Percentiles rank a stretch among this genome's conserved stretches.
phyloP scores from a whole-genome alignment of 2,329 filamentous ascomycete genomes.

The Ambrosiella xylebori region DNA sequence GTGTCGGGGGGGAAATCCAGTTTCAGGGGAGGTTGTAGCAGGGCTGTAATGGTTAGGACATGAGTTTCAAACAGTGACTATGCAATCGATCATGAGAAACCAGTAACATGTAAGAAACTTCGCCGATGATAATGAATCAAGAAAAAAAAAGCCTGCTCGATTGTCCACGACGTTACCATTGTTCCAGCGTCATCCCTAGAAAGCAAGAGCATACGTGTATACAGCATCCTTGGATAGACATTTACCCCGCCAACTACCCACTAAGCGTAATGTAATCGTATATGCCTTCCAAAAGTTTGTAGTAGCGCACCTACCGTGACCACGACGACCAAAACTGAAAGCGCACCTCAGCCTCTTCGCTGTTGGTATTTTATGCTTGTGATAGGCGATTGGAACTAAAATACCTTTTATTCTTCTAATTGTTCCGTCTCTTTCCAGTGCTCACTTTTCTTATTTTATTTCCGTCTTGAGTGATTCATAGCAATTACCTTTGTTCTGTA shows the following conservation, averaged over 20 bases:
- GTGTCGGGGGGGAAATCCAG: no score
- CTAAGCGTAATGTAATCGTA: neutral
- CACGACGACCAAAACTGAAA: neutral
- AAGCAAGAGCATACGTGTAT: neutral
- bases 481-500: neutral
- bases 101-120: no score
- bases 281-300: neutral
- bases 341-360: neutral
- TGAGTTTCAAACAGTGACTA: no score
- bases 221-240: neutral
- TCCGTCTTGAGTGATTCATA: neutral
- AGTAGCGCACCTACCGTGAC: neutral
- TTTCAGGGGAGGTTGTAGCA: no score
- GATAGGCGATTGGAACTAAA: neutral
- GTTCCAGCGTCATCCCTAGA: neutral
- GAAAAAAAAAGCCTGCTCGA: no score
- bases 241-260: neutral
- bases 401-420: neutral
- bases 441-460: neutral
- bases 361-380: neutral
- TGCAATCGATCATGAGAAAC: no score
- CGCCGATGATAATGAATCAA: no score
- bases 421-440: neutral
- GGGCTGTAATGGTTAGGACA: no score
- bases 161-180: neutral